These are phyloP conservation scores for Gynostemma pentaphyllum DNA, from an alignment of 306 rosid genomes.

Conservation along the genomic window DNA sequence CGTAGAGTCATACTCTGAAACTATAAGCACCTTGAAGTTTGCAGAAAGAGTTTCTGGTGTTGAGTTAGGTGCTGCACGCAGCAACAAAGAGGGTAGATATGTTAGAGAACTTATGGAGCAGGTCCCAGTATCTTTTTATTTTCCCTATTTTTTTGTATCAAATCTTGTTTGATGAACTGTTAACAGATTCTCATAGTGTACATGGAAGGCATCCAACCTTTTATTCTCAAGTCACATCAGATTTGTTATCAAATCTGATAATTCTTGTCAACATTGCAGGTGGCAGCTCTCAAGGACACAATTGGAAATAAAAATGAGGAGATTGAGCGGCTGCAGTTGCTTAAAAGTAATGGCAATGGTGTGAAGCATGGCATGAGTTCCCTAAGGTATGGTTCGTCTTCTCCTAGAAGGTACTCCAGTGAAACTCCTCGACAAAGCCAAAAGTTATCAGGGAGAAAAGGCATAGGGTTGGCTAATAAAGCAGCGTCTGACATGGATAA, in stretches of 20 bases:
- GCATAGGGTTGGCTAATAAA: slow-evolving; percentile 27
- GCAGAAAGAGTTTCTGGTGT: slow-evolving; percentile 99
- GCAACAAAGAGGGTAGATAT: slow-evolving; percentile 96
- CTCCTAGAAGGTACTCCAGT: slow-evolving; percentile 58
- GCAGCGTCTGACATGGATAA: slow-evolving; percentile 55
- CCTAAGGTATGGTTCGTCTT: slow-evolving; percentile 38
- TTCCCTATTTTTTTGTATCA: slow-evolving; percentile 4
- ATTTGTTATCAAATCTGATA: slow-evolving; percentile 13
- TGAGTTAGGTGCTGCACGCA: slow-evolving; percentile 92
- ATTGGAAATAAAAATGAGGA: slow-evolving; percentile 70
- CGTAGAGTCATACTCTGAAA: slow-evolving; percentile 75
- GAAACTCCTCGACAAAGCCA: slow-evolving; percentile 36
- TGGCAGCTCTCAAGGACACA: slow-evolving; percentile 63
- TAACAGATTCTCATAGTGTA: background rate
- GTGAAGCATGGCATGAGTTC: slow-evolving; percentile 31
- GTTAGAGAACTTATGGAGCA: slow-evolving; percentile 94
- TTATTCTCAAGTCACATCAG: background rate
- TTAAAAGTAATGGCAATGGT: slow-evolving; percentile 47
- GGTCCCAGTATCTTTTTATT: slow-evolving; percentile 28
- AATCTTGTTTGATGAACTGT: background rate
- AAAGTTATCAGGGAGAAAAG: slow-evolving; percentile 32
- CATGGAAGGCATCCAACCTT: background rate
- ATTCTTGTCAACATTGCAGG: slow-evolving; percentile 35
- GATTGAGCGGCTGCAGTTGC: slow-evolving; percentile 56
- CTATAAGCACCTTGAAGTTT: slow-evolving; percentile 88